A percentile compares a stretch with the other conserved stretches of the same genome.
Evolutionary conservation across 805 yeast species (phyloP).

Genomic region (Kodamaea restingae): DNA sequence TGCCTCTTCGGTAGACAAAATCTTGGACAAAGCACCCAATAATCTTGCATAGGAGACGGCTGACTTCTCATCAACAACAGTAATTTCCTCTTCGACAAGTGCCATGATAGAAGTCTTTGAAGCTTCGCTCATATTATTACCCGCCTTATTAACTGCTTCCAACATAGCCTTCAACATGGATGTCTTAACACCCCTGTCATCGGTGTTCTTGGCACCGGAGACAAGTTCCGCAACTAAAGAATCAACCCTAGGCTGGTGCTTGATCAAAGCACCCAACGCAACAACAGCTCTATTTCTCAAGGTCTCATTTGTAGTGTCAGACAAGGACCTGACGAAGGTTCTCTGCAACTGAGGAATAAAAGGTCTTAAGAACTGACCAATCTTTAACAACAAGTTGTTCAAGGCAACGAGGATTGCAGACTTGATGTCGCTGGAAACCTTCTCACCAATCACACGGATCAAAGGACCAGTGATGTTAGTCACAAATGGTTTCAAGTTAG

Average conservation of each 20-base stretch:
- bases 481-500: constrained; percentile 77
- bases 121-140: constrained; percentile 67
- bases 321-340: constrained; percentile 87
- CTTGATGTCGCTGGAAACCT: constrained; percentile 86
- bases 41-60: constrained; percentile 75
- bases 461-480: constrained; percentile 95
- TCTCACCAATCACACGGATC: constrained; percentile 96
- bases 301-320: constrained; percentile 69
- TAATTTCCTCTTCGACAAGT: constrained; percentile 70
- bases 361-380: constrained; percentile 89
- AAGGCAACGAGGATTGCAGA: constrained; percentile 89
- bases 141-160: constrained; percentile 79
- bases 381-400: constrained; percentile 69
- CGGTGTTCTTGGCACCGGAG: constrained; percentile 62
- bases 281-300: constrained; percentile 82
- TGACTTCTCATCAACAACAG: constrained; percentile 48
- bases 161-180: constrained; percentile 82
- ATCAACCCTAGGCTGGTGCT: constrained; percentile 89
- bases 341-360: constrained; percentile 97
- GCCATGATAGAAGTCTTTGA: constrained; percentile 67
- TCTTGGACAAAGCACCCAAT: constrained; percentile 71
- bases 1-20: constrained; percentile 63
- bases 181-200: constrained; percentile 69
- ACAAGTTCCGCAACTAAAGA: constrained; percentile 84
- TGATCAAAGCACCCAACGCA: constrained; percentile 84